phyloP scores from a whole-genome alignment of 768 basidiomycete species.

The Lanmaoa pseudosensibilis region DNA sequence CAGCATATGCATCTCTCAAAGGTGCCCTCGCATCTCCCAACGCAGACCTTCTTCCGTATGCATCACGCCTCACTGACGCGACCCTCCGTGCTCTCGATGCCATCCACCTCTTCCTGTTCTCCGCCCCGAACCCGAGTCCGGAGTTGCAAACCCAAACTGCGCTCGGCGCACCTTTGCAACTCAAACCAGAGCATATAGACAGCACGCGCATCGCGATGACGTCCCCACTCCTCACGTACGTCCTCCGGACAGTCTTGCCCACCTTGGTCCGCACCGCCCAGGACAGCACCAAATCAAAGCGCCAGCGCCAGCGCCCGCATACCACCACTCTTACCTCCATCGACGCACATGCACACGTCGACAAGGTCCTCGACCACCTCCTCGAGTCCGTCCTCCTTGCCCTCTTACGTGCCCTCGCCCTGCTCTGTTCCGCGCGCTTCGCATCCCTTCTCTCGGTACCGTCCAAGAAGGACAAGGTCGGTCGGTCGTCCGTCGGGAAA shows the following conservation, averaged over 20 bases:
- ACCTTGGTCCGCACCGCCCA: conserved; percentile 10
- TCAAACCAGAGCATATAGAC: conserved; percentile 14
- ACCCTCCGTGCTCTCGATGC: conserved; percentile 20
- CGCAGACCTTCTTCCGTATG: background rate
- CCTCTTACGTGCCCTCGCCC: conserved; percentile 17
- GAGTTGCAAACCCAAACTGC: background rate
- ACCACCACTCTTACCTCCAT: background rate
- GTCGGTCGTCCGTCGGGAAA: background rate
- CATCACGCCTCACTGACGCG: conserved; percentile 20
- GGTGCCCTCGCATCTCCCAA: conserved; percentile 13
- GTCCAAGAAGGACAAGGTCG: conserved; percentile 8
- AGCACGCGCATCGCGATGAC: conserved; percentile 19
- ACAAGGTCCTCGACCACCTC: conserved; percentile 17
- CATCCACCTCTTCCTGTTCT: conserved; percentile 23
- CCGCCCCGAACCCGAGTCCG: background rate
- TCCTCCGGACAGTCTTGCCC: conserved; percentile 24
- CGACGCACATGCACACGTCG: conserved; percentile 6
- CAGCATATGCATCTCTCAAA: conserved; percentile 23
- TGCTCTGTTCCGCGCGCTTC: conserved; percentile 23
- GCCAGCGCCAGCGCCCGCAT: conserved; percentile 1
- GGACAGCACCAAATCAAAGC: conserved; percentile 14
- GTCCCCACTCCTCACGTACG: conserved; percentile 25
- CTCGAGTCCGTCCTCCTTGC: conserved; percentile 23
- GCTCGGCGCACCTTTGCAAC: background rate
- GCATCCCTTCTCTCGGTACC: conserved; percentile 3